phyloP scores from a whole-genome alignment of 768 basidiomycete genomes.

The Tylopilus sp. region DNA sequence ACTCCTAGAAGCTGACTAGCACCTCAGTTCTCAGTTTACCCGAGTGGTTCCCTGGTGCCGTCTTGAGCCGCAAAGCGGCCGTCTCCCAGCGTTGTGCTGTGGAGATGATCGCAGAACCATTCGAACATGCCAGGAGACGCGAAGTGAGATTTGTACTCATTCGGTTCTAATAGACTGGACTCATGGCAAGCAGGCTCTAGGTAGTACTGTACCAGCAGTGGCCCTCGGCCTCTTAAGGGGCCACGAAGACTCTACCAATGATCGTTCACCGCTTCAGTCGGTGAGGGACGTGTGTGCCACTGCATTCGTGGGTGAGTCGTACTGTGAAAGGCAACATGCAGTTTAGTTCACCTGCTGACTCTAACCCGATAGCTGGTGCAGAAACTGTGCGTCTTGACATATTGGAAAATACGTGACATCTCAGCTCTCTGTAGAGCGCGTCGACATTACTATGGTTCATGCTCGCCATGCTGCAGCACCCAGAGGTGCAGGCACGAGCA shows the following conservation, averaged over 20 bases:
- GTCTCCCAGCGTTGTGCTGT: slow-evolving; percentile 4
- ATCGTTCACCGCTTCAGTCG: slow-evolving; percentile 10
- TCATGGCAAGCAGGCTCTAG: slow-evolving; percentile 10
- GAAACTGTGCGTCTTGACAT: slow-evolving; percentile 13
- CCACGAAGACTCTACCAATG: background rate
- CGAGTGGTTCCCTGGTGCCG: slow-evolving; percentile 23
- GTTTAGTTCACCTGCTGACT: background rate
- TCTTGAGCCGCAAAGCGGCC: slow-evolving; percentile 26
- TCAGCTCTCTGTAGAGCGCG: slow-evolving; percentile 7
- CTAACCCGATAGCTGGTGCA: slow-evolving; percentile 13
- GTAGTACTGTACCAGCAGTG: slow-evolving; percentile 12
- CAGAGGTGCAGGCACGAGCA: slow-evolving; percentile 31
- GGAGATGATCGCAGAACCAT: slow-evolving; percentile 17
- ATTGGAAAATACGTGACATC: background rate
- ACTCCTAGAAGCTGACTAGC: too few species aligned
- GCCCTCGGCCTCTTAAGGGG: slow-evolving; percentile 6
- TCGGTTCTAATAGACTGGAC: slow-evolving; percentile 3
- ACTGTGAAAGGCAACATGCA: background rate
- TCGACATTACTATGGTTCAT: slow-evolving; percentile 24
- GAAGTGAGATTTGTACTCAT: slow-evolving; percentile 9
- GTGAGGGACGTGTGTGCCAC: slow-evolving; percentile 2
- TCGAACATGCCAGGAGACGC: slow-evolving; percentile 12
- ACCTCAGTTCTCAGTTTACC: slow-evolving; percentile 23
- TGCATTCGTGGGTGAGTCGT: slow-evolving; percentile 14
- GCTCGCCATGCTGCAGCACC: slow-evolving; percentile 31